Evolutionary conservation across 2,329 filamentous ascomycete species (phyloP), one percentile per base, ranked within the genome.

Genomic region (Fragosphaeria purpurea): DNA sequence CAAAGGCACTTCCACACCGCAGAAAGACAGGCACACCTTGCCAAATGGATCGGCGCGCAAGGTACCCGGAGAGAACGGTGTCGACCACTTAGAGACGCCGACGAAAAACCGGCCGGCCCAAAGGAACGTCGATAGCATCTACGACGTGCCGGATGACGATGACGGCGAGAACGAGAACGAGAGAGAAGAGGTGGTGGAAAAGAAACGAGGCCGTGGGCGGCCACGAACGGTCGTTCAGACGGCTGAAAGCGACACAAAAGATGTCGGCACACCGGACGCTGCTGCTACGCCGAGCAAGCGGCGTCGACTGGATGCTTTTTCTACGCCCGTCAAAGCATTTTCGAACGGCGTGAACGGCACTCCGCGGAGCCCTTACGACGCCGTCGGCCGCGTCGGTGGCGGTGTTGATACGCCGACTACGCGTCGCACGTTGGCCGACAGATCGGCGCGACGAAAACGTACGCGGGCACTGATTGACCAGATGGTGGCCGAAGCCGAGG

Each of bases 361-460:
- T 22, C 22, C 22, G 22, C 22, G 22, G 22, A 22, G 22, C 22
- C 22, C 22, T 22, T 22, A 22, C 22, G 22, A 22, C 22, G 22
- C 22, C 22, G 22, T 22, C 22, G 22, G 65, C 6, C 31, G 44
- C 22, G 41, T 4, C 33, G 49, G 5, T 11, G 33, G 35, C 32
- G 38, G 6, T 5, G 61, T 69, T 37, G 59, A 61, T 38, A 88
- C 84, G 1, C 84, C 86, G 0, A 77, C 79, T 39, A 51, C 53
- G 30, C 76, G 81, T 57, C 73, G 77, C 41, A 79, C 76, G 55
- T 85, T 87, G 56, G 85, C 85, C 22, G 88, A 96, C 67, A 82
- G 86, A 46, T 96, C 90, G 5, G 91, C 90, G 2, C 81, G 86
- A 60, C 83, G 83, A 61, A 96, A 95, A 72, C 95, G 87, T 63